These are phyloP conservation scores for Yamadazyma oceani DNA, from an alignment of 1,139 yeast genomes.

Conservation along the genomic window DNA sequence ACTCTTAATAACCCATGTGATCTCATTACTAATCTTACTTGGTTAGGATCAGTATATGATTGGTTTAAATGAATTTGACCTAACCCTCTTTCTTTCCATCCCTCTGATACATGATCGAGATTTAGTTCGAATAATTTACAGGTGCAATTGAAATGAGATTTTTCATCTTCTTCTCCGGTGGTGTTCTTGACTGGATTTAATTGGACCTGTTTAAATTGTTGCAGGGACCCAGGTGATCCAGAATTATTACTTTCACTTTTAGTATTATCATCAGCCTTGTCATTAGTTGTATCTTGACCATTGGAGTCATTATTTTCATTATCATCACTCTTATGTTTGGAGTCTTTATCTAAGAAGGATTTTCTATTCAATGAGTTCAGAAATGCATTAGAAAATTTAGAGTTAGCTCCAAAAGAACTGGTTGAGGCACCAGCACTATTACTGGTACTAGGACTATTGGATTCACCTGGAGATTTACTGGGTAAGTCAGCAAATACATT, in stretches of 20 bases:
- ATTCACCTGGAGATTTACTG: conserved; percentile 4
- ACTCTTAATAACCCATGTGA: conserved; percentile 84
- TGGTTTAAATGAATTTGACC: conserved; percentile 84
- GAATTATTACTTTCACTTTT: conserved; percentile 2
- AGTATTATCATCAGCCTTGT: conserved; percentile 1
- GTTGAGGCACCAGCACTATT: conserved; percentile 16
- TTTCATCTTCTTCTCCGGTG: conserved; percentile 92
- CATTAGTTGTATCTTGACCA: conserved; percentile 9
- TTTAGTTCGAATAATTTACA: conserved; percentile 81
- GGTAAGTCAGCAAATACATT: conserved; percentile 36
- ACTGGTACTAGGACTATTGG: conserved; percentile 3
- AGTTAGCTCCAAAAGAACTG: conserved; percentile 56
- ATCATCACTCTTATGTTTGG: conserved; percentile 5
- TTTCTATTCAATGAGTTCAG: conserved; percentile 48
- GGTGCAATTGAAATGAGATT: conserved; percentile 62
- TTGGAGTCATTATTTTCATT: conserved; percentile 10
- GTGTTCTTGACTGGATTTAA: conserved; percentile 52
- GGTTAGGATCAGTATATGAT: conserved; percentile 30
- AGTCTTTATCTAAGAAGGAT: conserved; percentile 51
- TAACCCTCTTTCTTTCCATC: conserved; percentile 96
- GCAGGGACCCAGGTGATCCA: conserved; percentile 17
- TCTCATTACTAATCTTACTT: conserved; percentile 77
- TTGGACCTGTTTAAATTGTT: conserved; percentile 51
- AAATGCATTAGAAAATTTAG: conserved; percentile 61
- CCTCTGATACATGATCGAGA: conserved; percentile 59